Base-by-base conservation (phyloP, 2,329 filamentous ascomycete species). In the Furcasterigmium furcatum region DNA sequence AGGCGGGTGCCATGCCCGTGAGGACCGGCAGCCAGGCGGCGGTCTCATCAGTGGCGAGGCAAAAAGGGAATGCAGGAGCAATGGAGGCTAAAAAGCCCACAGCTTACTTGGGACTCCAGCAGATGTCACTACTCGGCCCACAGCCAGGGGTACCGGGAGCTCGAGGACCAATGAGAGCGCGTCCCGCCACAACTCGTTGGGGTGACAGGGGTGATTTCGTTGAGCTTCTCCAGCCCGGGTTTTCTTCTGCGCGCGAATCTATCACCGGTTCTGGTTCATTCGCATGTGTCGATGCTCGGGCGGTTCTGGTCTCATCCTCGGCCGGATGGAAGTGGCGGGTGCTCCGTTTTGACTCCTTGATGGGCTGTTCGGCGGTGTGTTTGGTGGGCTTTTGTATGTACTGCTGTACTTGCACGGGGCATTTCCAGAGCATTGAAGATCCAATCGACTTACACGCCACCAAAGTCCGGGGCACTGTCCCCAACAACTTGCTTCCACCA, bases 161-260 rank as follows among this genome's bases (percentile, higher is more conserved):
- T 16, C n/a, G 16, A 16, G n/a, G 34, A 4, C 41, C 32, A 43
- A 43, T 43, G 29, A 43, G 9, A 25, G 16, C 9, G n/a, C 8
- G 20, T 27, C n/a, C 41, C 30, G 32, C 22, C 41, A 35, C 41
- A 38, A 43, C 32, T 43, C 41, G 41, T 43, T 43, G 41, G 41
- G 41, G 41, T 43, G 32, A 36, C 41, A 34, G 32, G 41, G 29
- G 41, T 43, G 25, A 25, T 35, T 43, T 34, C 41, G 41, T 43
- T 43, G 41, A 43, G 41, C 16, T 18, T 6, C 34, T 36, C 34
- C 3, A 9, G 34, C n/a, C n/a, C 16, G 30, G 30, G 30, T 36
- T 36, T 36, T 36, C n/a, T 16, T 5, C 9, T 35, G 32, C 14
- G 14, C 18, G n/a, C n/a, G n/a, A n/a, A n/a, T n/a, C n/a, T n/a